Conservation (phyloP, 2,329 filamentous ascomycete species). For the Colletotrichum sp. region DNA sequence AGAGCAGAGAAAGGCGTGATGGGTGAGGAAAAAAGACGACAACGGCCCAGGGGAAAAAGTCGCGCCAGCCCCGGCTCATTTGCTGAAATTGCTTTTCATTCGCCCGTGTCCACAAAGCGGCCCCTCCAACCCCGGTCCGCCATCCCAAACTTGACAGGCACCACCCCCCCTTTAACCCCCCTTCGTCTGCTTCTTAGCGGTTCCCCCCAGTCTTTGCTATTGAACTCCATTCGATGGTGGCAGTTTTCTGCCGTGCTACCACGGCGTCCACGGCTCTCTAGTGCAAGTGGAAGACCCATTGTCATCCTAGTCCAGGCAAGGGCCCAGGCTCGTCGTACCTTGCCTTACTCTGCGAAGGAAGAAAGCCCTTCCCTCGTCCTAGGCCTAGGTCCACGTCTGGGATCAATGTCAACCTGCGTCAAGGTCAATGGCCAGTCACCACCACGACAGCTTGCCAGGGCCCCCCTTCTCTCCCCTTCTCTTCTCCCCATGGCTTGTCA, state of each 20-base stretch:
- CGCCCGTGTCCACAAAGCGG: conserved; percentile 16
- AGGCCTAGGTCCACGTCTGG: neutral
- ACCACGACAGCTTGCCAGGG: neutral
- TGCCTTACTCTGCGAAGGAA: neutral
- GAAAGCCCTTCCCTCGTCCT: neutral
- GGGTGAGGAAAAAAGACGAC: neutral
- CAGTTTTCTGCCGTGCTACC: neutral
- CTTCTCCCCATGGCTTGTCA: neutral
- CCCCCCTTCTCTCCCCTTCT: neutral
- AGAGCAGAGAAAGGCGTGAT: neutral
- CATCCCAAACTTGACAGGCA: conserved; percentile 18
- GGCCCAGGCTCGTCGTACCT: neutral
- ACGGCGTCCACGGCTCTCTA: neutral
- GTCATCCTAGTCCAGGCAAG: neutral
- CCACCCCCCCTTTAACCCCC: conserved; percentile 5
- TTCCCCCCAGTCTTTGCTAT: conserved; percentile 8
- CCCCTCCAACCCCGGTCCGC: neutral
- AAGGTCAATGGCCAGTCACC: neutral
- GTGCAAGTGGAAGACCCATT: neutral
- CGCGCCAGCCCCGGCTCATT: conserved; percentile 21
- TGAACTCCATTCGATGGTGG: conserved; percentile 9
- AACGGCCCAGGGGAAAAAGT: conserved; percentile 5
- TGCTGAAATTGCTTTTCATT: conserved; percentile 25
- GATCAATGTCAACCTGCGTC: neutral
- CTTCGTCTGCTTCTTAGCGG: neutral